A percentile compares a stretch with the other conserved stretches of the same genome.
Conservation (phyloP, 2,329 filamentous ascomycete genomes). For the Aspergillus ruber region DNA sequence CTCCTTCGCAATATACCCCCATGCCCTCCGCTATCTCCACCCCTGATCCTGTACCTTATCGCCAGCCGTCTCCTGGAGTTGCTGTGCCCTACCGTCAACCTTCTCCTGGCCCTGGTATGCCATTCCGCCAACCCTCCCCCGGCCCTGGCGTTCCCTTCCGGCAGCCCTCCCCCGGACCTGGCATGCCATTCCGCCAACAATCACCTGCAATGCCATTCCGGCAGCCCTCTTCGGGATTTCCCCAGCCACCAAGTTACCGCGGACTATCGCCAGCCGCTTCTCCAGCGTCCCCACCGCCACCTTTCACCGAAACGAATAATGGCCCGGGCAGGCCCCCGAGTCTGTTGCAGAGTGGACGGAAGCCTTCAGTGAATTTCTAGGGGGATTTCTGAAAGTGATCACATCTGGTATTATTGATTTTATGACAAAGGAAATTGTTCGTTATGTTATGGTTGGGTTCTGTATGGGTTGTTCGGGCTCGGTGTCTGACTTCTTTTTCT, state of each 20-base stretch:
- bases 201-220: constrained; percentile 11
- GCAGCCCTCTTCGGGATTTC: constrained; percentile 8
- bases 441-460: too few species aligned
- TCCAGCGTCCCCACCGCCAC: constrained; percentile 26
- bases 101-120: background rate
- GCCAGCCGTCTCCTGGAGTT: constrained; percentile 19
- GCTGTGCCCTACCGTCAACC: background rate
- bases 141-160: background rate
- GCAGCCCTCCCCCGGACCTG: constrained; percentile 8
- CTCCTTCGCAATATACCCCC: constrained; percentile 18
- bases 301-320: constrained; percentile 18
- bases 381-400: background rate
- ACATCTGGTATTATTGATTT: background rate
- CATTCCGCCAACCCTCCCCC: constrained; percentile 3
- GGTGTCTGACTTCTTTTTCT: too few species aligned
- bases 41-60: constrained; percentile 10
- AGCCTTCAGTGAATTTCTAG: constrained; percentile 28
- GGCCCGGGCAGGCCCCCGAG: constrained; percentile 32
- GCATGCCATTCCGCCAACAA: constrained; percentile 14
- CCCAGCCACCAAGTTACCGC: constrained; percentile 13
- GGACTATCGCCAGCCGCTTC: constrained; percentile 14
- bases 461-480: too few species aligned
- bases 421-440: background rate
- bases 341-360: constrained; percentile 35
- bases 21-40: constrained; percentile 15